A percentile compares a stretch with the other conserved stretches of the same genome.
Evolutionary conservation across 2,329 filamentous ascomycete species (phyloP).

Genomic region (Neonectria faginata): DNA sequence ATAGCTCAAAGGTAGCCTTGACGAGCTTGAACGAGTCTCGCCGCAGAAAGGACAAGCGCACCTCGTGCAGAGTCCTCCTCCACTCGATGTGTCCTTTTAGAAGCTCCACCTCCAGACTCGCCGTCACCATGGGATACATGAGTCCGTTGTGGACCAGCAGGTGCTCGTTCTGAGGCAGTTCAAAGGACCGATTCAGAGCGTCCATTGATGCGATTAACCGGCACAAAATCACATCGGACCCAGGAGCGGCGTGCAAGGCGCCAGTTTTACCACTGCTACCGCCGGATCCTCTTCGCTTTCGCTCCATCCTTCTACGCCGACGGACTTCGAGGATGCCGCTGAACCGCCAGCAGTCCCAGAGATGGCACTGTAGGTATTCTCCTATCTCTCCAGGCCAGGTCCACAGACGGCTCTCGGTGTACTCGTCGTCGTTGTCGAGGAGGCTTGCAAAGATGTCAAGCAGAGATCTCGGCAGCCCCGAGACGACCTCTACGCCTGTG

Average conservation of each 20-base stretch:
- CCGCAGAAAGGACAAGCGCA: slow-evolving; percentile 24
- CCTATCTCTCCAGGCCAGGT: slow-evolving; percentile 38
- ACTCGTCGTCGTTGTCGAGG: slow-evolving; percentile 37
- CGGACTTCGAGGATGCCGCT: slow-evolving; percentile 39
- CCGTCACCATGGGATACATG: slow-evolving; percentile 35
- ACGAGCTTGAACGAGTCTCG: slow-evolving; percentile 33
- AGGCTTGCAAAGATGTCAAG: slow-evolving; percentile 38
- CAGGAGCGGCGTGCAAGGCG: slow-evolving; percentile 5
- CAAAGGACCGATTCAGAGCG: slow-evolving; percentile 36
- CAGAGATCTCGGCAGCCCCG: slow-evolving; percentile 37
- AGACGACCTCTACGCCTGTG: slow-evolving; percentile 33
- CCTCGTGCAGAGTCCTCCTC: slow-evolving; percentile 35
- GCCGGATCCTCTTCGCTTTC: slow-evolving; percentile 12
- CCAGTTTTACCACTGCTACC: background rate
- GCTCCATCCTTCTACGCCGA: slow-evolving; percentile 33
- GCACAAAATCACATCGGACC: slow-evolving; percentile 36
- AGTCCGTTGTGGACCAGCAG: slow-evolving; percentile 38
- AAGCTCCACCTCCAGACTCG: slow-evolving; percentile 37
- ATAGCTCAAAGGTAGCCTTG: slow-evolving; percentile 27
- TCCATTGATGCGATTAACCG: slow-evolving; percentile 41
- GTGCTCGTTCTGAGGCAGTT: slow-evolving; percentile 37
- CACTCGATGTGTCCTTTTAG: slow-evolving; percentile 31
- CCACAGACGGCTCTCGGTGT: slow-evolving; percentile 37
- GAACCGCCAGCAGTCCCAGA: slow-evolving; percentile 42
- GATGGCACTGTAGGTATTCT: slow-evolving; percentile 38